Percentiles rank a stretch among this genome's conserved stretches.
Conservation (phyloP, 2,329 filamentous ascomycete species). For the Alternaria consortialis region DNA sequence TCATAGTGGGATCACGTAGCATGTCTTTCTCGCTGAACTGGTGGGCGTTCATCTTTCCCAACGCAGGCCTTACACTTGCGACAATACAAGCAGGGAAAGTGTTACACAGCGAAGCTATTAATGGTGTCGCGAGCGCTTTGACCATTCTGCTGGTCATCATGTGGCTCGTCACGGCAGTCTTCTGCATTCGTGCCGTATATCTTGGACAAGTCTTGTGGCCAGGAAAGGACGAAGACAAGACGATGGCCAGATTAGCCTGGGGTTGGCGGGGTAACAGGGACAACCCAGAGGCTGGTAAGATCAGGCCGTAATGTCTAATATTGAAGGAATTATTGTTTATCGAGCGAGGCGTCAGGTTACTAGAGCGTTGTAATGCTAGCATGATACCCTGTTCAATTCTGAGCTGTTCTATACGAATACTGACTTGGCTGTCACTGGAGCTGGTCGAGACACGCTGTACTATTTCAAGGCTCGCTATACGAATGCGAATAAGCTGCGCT, state of each 20-base stretch:
- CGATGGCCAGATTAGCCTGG: conserved; percentile 37
- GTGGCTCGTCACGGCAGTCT: conserved; percentile 63
- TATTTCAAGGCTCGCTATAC: background rate
- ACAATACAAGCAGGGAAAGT: conserved; percentile 66
- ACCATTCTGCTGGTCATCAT: conserved; percentile 63
- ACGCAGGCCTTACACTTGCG: conserved; percentile 69
- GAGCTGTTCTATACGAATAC: background rate
- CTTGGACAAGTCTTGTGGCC: conserved; percentile 64
- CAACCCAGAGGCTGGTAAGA: conserved; percentile 25
- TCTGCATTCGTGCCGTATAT: conserved; percentile 61
- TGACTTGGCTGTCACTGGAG: background rate
- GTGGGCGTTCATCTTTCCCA: conserved; percentile 74
- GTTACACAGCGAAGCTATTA: conserved; percentile 62
- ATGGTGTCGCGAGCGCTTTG: conserved; percentile 64
- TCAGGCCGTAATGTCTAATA: conserved; percentile 7
- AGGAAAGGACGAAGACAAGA: conserved; percentile 53
- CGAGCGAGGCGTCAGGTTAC: conserved; percentile 2
- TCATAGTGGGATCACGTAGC: conserved; percentile 50
- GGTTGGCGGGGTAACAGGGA: conserved; percentile 33
- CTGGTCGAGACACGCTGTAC: background rate
- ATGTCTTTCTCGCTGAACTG: conserved; percentile 51
- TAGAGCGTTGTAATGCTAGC: background rate
- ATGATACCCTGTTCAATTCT: background rate
- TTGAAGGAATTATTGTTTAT: background rate
- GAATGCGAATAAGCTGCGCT: background rate